Evolutionary conservation across 305 asterid genomes (phyloP).

Genomic region (Ilex paraguariensis): DNA sequence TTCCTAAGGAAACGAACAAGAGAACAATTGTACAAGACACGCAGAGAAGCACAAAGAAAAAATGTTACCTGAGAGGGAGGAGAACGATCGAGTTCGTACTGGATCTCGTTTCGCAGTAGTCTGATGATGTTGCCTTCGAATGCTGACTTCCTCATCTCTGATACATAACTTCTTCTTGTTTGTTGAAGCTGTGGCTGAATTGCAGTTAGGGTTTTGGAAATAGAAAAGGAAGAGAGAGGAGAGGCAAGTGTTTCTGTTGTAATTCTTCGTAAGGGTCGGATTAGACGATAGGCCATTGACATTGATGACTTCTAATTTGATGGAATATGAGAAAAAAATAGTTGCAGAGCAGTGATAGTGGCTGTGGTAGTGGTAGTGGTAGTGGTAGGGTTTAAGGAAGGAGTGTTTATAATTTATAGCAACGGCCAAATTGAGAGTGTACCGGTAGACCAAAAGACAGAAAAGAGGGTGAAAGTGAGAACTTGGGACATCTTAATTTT

Average conservation of each 20-base stretch:
- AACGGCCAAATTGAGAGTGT: too few relatives aligned
- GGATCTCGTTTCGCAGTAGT: conserved; percentile 67
- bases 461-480: too few relatives aligned
- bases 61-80: conserved; percentile 54
- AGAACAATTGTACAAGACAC: background rate
- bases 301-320: too few relatives aligned
- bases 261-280: background rate
- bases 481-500: too few relatives aligned
- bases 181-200: background rate
- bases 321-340: too few relatives aligned
- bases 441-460: too few relatives aligned
- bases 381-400: too few relatives aligned
- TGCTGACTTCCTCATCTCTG: conserved; percentile 74
- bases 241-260: background rate
- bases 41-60: background rate
- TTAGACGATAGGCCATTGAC: conserved; percentile 1
- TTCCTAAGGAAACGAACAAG: background rate
- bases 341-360: too few relatives aligned
- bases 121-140: conserved; percentile 77
- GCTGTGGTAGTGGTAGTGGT: too few relatives aligned
- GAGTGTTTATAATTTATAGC: too few relatives aligned
- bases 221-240: background rate
- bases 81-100: conserved; percentile 59
- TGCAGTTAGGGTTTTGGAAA: background rate
- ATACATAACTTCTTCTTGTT: conserved; percentile 37